Conservation (phyloP, 2,329 filamentous ascomycete genomes). For the Claviceps sp. region DNA sequence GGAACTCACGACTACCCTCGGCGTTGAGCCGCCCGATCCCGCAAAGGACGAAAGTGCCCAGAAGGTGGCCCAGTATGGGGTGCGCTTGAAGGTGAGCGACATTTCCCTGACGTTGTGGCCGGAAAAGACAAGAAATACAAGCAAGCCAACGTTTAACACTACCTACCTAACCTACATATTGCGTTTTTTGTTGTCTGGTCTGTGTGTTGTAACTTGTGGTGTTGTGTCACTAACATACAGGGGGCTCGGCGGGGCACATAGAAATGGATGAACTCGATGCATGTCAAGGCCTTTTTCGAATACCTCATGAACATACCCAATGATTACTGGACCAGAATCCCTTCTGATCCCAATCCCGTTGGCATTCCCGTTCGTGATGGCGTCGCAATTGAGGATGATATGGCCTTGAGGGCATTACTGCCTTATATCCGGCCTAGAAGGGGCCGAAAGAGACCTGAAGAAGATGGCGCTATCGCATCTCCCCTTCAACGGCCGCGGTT, state of each 20-base stretch:
- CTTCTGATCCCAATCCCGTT: constrained; percentile 47
- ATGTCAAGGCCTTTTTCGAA: constrained; percentile 89
- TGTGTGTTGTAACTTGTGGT: no score
- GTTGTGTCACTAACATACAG: not conserved
- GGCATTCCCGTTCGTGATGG: constrained; percentile 60
- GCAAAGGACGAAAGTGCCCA: constrained; percentile 81
- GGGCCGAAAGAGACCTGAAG: constrained; percentile 50
- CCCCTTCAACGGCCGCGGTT: constrained; percentile 49
- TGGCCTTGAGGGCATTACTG: constrained; percentile 71
- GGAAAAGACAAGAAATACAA: no score
- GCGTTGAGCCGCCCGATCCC: constrained; percentile 70
- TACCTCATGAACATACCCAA: constrained; percentile 69
- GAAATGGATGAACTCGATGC: constrained; percentile 97
- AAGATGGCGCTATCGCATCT: constrained; percentile 36
- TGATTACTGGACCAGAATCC: constrained; percentile 67
- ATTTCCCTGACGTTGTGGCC: no score
- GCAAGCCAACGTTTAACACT: no score
- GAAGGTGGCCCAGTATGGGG: constrained; percentile 90
- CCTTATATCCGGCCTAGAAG: constrained; percentile 58
- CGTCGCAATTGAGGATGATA: constrained; percentile 74
- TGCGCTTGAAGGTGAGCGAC: constrained; percentile 63
- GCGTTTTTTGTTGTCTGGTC: no score
- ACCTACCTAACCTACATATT: no score
- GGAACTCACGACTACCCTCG: constrained; percentile 72
- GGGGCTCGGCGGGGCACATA: constrained; percentile 16